Conservation (phyloP, 768 basidiomycete species). For the Termitomyces sp. region DNA sequence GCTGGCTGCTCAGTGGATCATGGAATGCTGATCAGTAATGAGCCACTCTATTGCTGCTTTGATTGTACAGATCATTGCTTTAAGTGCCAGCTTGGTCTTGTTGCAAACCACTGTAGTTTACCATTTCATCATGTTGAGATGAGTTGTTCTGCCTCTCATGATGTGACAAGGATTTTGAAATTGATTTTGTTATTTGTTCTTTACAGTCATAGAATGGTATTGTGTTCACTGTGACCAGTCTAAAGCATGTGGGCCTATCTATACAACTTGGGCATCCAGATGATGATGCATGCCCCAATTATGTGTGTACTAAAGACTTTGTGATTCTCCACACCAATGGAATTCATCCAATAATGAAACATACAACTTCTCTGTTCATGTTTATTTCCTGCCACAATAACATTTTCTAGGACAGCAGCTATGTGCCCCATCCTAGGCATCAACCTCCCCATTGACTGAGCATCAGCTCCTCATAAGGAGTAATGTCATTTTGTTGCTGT, state of each 20-base stretch:
- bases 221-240: background rate
- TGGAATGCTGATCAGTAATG: background rate
- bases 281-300: slow-evolving; percentile 12
- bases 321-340: slow-evolving; percentile 21
- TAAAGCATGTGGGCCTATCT: background rate
- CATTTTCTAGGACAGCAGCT: slow-evolving; percentile 20
- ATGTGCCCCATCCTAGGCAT: slow-evolving; percentile 22
- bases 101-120: background rate
- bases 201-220: background rate
- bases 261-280: slow-evolving; percentile 19
- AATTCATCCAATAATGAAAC: slow-evolving; percentile 20
- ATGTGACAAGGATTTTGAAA: background rate
- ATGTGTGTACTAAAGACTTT: slow-evolving; percentile 6
- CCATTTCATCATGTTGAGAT: slow-evolving; percentile 6
- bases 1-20: background rate
- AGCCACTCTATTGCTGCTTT: background rate
- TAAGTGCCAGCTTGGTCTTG: background rate
- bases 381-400: slow-evolving; percentile 19
- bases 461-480: slow-evolving; percentile 10
- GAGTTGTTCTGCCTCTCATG: too few relatives aligned
- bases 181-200: background rate
- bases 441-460: slow-evolving; percentile 21
- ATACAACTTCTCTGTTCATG: slow-evolving; percentile 25
- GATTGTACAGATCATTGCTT: background rate
- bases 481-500: too few relatives aligned